A percentile compares a stretch with the other conserved stretches of the same genome.
Conservation (phyloP, 2,329 filamentous ascomycete species). For the Ophiostoma ulmi region DNA sequence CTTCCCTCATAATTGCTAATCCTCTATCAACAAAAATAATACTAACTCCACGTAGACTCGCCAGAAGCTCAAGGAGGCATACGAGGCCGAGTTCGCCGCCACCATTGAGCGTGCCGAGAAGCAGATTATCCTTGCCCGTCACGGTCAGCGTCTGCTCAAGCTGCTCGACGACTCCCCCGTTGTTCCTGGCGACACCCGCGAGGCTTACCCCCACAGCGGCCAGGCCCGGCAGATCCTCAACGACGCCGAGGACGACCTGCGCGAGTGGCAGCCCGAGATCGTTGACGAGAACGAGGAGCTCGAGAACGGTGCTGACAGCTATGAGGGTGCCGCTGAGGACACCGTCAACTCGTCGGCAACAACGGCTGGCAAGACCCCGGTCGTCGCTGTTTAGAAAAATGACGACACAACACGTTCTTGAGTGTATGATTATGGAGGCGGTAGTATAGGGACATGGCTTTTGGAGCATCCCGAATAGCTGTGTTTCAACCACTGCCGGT, state of each 20-base stretch:
- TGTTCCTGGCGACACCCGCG: slow-evolving; percentile 73
- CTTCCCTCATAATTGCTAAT: neutral
- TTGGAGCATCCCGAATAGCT: neutral
- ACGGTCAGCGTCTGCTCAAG: slow-evolving; percentile 77
- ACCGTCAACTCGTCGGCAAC: neutral
- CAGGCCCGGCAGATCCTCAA: slow-evolving; percentile 82
- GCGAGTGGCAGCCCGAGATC: slow-evolving; percentile 58
- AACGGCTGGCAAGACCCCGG: slow-evolving; percentile 8
- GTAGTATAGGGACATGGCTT: neutral
- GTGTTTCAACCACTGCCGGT: neutral
- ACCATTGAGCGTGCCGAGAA: slow-evolving; percentile 96
- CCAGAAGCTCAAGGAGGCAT: slow-evolving; percentile 93
- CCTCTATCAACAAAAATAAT: too few relatives aligned
- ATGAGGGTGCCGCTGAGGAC: neutral
- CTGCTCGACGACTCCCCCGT: slow-evolving; percentile 86
- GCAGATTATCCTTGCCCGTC: slow-evolving; percentile 87
- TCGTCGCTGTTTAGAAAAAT: slow-evolving; percentile 12
- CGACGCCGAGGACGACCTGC: slow-evolving; percentile 84
- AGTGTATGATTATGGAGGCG: slow-evolving; percentile 12
- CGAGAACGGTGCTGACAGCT: neutral
- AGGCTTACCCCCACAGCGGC: slow-evolving; percentile 59
- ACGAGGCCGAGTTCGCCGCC: slow-evolving; percentile 79
- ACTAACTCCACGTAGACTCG: slow-evolving; percentile 58
- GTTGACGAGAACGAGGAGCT: slow-evolving; percentile 30
- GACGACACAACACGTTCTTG: neutral